phyloP scores from a whole-genome alignment of 106 monocot genomes.

The Dendrobium officinale region DNA sequence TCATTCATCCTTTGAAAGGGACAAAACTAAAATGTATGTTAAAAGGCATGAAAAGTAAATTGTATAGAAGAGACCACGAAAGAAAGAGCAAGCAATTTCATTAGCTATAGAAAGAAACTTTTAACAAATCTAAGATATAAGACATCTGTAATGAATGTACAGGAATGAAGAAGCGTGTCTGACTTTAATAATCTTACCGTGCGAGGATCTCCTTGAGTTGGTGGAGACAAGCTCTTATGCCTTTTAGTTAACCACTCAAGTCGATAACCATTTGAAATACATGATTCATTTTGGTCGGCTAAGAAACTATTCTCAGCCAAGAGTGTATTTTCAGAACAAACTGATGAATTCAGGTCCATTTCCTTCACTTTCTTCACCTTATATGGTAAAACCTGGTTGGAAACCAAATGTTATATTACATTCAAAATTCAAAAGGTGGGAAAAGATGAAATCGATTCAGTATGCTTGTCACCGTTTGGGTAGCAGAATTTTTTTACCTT shows the following conservation, averaged over 20 bases:
- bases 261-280: conserved; percentile 16
- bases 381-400: conserved; percentile 27
- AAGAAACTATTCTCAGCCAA: conserved; percentile 42
- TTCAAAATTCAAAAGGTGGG: background rate
- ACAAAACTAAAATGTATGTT: too few relatives aligned
- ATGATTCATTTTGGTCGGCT: conserved; percentile 9
- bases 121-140: too few relatives aligned
- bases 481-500: conserved; percentile 31
- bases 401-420: background rate
- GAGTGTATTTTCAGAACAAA: conserved; percentile 52
- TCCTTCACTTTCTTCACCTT: conserved; percentile 41
- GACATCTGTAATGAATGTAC: too few relatives aligned
- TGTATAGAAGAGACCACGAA: too few relatives aligned
- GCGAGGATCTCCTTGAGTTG: conserved; percentile 12
- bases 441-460: background rate
- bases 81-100: too few relatives aligned
- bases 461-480: background rate
- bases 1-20: too few relatives aligned
- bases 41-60: too few relatives aligned
- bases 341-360: conserved; percentile 15
- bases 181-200: conserved; percentile 21
- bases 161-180: too few relatives aligned
- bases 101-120: too few relatives aligned
- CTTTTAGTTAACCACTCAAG: conserved; percentile 41
- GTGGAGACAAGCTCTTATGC: conserved; percentile 15